Base-by-base conservation (phyloP, 768 basidiomycete genomes). In the Phaffia tasmanica region DNA sequence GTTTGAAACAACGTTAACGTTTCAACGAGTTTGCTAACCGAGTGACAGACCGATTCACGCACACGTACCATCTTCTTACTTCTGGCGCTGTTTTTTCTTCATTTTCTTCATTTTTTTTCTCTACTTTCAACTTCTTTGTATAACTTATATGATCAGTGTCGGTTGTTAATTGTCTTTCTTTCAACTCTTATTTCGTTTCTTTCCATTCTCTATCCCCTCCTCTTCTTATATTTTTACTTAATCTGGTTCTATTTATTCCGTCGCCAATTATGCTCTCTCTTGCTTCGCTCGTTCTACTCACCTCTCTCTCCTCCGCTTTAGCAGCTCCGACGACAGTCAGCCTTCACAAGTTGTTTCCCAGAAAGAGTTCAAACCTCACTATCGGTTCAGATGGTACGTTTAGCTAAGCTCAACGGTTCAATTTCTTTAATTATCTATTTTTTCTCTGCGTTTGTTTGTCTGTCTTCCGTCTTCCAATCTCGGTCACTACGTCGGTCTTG, bases 361-460 rank as follows among this genome's bases (percentile, higher is more conserved):
- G 46, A 23, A 25, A 27, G 16, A 25, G 21, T 47, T 46, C 60
- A 16, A 25, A 23, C 60, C n/a, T 46, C 14, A 46, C 60, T 27
- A 27, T 61, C 25, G 60, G 60, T 25, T 15, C 60, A 6, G 60
- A 11, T 18, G 60, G 60, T 61, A 6, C 25, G 60, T 61, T 11
- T 30, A 4, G 11, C 30, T 60, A 23, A n/a, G 30, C 16, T 46
- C 29, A 32, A 46, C 35, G 8, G 18, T 60, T 46, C 46, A 18
- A 23, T 49, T 23, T 11, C 60, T 47, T 49, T n/a, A 42, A 48
- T 42, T 32, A 15, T n/a, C 57, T 58, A 11, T 30, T 46, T 15
- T 46, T 35, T 21, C 57, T 58, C 27, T 35, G 32, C 32, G 32
- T 58, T 3, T 42, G 57, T 42, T 58, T 9, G 57, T 58, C 57